Conservation (phyloP, 2,329 filamentous ascomycete species). For the Ophiostoma quercus region DNA sequence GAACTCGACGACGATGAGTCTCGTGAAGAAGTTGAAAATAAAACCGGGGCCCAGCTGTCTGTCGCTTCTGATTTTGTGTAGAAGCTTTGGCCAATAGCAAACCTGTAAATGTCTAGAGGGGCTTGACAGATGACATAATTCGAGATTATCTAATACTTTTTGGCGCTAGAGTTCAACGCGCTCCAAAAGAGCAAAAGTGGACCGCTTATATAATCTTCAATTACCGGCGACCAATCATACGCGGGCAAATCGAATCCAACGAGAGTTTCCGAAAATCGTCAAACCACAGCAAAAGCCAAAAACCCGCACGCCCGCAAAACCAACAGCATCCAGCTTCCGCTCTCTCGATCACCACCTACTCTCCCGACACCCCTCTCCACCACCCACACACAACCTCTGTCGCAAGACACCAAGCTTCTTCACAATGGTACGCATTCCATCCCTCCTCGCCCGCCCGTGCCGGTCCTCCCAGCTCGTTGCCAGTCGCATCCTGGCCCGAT, state of each 20-base stretch:
- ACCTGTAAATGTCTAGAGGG: not conserved
- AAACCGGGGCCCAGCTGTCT: constrained; percentile 3
- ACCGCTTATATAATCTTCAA: not conserved
- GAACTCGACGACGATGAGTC: not conserved
- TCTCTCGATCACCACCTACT: constrained; percentile 10
- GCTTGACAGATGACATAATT: constrained; percentile 4
- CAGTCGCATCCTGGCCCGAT: not conserved
- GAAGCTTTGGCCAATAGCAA: constrained; percentile 11
- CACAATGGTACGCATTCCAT: constrained; percentile 25
- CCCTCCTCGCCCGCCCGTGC: constrained; percentile 23
- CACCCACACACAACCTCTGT: constrained; percentile 4
- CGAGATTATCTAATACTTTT: constrained; percentile 12
- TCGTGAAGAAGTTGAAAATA: constrained; percentile 5
- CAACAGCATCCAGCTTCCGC: constrained; percentile 8
- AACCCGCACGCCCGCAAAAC: constrained; percentile 24
- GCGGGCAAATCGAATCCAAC: constrained; percentile 28
- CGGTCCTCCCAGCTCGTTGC: not conserved
- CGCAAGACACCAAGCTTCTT: constrained; percentile 16
- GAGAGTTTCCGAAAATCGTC: constrained; percentile 29
- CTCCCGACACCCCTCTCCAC: not conserved
- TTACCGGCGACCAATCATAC: not conserved
- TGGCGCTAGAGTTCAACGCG: not conserved
- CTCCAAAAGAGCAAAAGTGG: not conserved
- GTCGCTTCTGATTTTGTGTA: not conserved
- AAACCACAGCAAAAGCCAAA: constrained; percentile 25